Base-by-base conservation (phyloP, 2,329 filamentous ascomycete genomes). In the Karstenula rhodostoma region DNA sequence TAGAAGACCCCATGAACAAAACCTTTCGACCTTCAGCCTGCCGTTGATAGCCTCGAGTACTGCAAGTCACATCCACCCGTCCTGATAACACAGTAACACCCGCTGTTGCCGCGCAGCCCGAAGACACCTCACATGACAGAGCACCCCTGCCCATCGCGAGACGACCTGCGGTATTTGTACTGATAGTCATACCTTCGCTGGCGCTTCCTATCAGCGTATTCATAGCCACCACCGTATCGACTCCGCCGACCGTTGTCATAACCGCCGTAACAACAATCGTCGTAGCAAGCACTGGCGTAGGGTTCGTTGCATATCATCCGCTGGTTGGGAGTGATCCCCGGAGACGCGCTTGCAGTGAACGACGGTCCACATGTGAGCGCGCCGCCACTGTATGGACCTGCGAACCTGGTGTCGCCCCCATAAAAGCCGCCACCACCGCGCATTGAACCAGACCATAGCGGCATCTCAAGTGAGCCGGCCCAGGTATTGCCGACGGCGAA, bases 401-500 rank as follows among this genome's bases (percentile, higher is more conserved):
- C 17, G n/a, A 53, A 15, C 43, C 50, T 58, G 9, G 52, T 32
- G 23, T 61, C 51, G 33, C 43, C 50, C 5, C 27, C 22, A 33
- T 46, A 48, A 15, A 42, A 25, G 50, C 47, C 17, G 49, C 61
- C 57, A 50, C 56, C 57, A 50, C 56, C 54, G 4, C n/a, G 40
- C 47, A 67, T 62, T 19, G 60, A 56, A 32, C 56, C 47, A 40
- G 47, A 57, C 55, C 62, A 68, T 37, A 62, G 60, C 62, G 57
- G 50, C 37, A 52, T 57, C 22, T 68, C 54, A 4, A 60, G 59
- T 23, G 64, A 64, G 32, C 63, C 66, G 4, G 71, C 71, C 73
- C 72, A 74, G 17, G 47, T 66, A 61, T 25, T 71, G 67, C 9
- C 69, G 66, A 40, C 73, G 62, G 17, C 61, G 42, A 68, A 53